Percentiles rank a stretch among this genome's conserved stretches.
phyloP scores from a whole-genome alignment of 2,329 filamentous ascomycete species.

The Bipolaris sorokiniana region DNA sequence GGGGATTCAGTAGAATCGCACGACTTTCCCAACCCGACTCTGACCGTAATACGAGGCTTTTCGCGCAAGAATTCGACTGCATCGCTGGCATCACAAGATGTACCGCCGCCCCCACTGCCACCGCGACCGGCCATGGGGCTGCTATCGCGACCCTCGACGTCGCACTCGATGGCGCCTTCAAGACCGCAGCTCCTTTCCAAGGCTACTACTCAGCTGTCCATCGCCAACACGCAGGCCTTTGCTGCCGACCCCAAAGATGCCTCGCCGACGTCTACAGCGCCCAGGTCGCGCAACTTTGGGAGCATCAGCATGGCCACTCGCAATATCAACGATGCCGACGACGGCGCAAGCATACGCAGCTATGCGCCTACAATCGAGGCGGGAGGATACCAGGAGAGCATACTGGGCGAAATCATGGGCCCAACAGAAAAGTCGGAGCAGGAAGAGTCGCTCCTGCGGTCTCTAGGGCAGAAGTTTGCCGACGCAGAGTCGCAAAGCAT shows the following conservation, averaged over 20 bases:
- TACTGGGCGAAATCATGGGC: conserved; percentile 74
- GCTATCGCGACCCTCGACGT: conserved; percentile 48
- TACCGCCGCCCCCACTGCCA: conserved; percentile 63
- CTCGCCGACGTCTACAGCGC: conserved; percentile 38
- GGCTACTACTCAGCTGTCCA: conserved; percentile 83
- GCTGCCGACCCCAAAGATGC: conserved; percentile 57
- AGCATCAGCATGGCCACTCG: conserved; percentile 50
- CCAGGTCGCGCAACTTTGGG: conserved; percentile 49
- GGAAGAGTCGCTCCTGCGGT: conserved; percentile 71
- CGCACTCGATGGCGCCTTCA: conserved; percentile 50
- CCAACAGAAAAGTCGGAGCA: conserved; percentile 65
- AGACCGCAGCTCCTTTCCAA: conserved; percentile 60
- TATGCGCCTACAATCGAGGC: conserved; percentile 67
- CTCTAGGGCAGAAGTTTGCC: conserved; percentile 66
- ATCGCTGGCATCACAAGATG: conserved; percentile 48
- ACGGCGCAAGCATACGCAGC: conserved; percentile 70
- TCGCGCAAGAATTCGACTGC: conserved; percentile 37
- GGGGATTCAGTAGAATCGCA: conserved; percentile 34
- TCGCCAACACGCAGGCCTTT: conserved; percentile 77
- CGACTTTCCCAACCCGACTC: conserved; percentile 44
- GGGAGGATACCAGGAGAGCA: conserved; percentile 77
- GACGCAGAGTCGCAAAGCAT: conserved; percentile 61
- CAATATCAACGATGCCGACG: conserved; percentile 63
- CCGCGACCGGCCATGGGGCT: conserved; percentile 54
- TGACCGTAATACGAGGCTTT: conserved; percentile 39